Base-by-base conservation (phyloP, 1,139 yeast genomes). In the Yamadazyma diospyri region DNA sequence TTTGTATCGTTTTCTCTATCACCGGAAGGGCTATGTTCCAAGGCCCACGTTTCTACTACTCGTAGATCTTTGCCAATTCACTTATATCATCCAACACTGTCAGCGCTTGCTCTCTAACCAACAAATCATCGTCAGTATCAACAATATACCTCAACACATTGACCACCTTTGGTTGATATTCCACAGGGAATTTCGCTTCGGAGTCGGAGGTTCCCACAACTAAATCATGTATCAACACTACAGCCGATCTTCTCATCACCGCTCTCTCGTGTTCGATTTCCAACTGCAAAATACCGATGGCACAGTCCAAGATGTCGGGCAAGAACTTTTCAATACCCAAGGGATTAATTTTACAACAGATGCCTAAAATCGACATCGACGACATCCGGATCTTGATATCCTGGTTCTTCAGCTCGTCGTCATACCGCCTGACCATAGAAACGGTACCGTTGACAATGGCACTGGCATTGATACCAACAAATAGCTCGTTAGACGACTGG, bases 311-410 rank as follows among this genome's bases (percentile, higher is more conserved):
- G 6, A 81, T 70, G 37, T 80, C 82, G 1, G 56, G 57, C 17
- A 87, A 55, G 34, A 63, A 57, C 1, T 55, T 53, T 0, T 65
- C 39, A 2, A 85, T 50, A 0, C 83, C 85, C 2, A 63, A 41
- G 0, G 87, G 80, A 43, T 79, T 78, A 3, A 64, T 63, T 39
- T 75, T 76, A 48, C 88, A 75, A 21, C 83, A 64, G 5, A 72
- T 59, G 14, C 96, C 95, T 13, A 89, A 56, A 11, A 92, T 55
- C 1, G 96, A 85, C 78, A 88, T 72, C 0, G 95, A 78, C 1
- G 97, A 88, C 83, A 87, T 81, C 44, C 97, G 66, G 26, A 87
- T 47, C 27, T 81, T 69, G 36, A 69, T 64, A 45, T 87, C 95
- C 4, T 54, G 46, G 6, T 47, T 44, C 5, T 39, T 44, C 4